phyloP scores from a whole-genome alignment of 345 rosid species.

The Aethionema arabicum region DNA sequence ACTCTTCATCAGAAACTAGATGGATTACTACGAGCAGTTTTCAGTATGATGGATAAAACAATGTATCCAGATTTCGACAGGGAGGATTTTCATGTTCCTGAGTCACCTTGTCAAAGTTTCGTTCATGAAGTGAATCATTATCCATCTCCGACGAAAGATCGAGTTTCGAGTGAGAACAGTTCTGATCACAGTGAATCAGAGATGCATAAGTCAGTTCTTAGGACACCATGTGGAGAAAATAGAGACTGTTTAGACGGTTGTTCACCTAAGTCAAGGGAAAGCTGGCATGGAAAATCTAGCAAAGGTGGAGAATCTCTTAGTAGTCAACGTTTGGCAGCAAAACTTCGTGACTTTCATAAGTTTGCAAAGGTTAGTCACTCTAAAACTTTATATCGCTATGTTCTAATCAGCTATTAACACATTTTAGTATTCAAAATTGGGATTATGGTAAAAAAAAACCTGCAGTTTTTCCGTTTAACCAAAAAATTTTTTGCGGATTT shows the following conservation, averaged over 20 bases:
- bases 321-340: constrained; percentile 76
- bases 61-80: constrained; percentile 65
- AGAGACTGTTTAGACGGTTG: constrained; percentile 61
- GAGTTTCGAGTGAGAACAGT: constrained; percentile 47
- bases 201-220: constrained; percentile 52
- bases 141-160: constrained; percentile 62
- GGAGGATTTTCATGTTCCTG: constrained; percentile 65
- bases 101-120: constrained; percentile 50
- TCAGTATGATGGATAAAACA: constrained; percentile 62
- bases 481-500: no score
- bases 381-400: constrained; percentile 7
- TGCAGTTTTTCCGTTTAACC: neutral
- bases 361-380: constrained; percentile 75
- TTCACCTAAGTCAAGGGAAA: constrained; percentile 75
- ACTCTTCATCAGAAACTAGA: constrained; percentile 93
- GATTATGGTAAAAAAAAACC: neutral
- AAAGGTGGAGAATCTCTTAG: constrained; percentile 75
- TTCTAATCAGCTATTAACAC: neutral
- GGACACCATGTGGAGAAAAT: constrained; percentile 56
- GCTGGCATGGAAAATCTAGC: constrained; percentile 65
- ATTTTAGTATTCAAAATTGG: neutral
- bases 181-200: constrained; percentile 68
- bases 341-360: constrained; percentile 94
- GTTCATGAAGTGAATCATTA: constrained; percentile 43
- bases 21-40: constrained; percentile 63